Percentiles rank a stretch among this genome's conserved stretches.
These are phyloP conservation scores for Aethionema arabicum DNA, from an alignment of 345 rosid genomes.

Conservation along the genomic window DNA sequence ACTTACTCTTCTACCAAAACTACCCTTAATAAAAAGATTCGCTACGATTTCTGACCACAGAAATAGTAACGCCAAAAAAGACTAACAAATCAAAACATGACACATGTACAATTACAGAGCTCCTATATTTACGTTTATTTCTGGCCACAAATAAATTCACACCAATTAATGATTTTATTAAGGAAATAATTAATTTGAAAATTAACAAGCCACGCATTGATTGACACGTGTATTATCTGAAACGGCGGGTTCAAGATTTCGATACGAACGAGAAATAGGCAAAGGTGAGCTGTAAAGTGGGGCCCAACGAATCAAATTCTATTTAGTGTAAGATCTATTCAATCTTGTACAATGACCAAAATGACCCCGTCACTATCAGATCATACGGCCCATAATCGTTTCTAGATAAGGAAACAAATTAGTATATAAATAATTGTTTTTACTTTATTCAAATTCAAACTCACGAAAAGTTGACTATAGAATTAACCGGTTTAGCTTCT, in stretches of 20 bases:
- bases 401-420: too few relatives aligned
- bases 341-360: neutral
- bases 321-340: neutral
- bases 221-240: conserved; percentile 11
- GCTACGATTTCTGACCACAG: conserved; percentile 31
- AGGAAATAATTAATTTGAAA: neutral
- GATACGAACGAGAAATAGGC: conserved; percentile 33
- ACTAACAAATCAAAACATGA: neutral
- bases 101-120: neutral
- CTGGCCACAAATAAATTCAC: conserved; percentile 29
- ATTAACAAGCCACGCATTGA: neutral
- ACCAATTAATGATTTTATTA: neutral
- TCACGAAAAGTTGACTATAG: too few relatives aligned
- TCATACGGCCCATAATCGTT: too few relatives aligned
- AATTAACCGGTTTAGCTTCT: too few relatives aligned
- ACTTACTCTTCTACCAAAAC: neutral
- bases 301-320: conserved; percentile 31
- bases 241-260: conserved; percentile 14
- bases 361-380: neutral
- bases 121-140: conserved; percentile 4
- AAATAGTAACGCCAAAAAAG: neutral
- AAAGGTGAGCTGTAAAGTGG: conserved; percentile 21
- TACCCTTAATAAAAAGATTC: conserved; percentile 21
- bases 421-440: too few relatives aligned
- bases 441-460: too few relatives aligned